Conservation (phyloP, 2,329 filamentous ascomycete species). For the Berkeleyomyces rouxiae region DNA sequence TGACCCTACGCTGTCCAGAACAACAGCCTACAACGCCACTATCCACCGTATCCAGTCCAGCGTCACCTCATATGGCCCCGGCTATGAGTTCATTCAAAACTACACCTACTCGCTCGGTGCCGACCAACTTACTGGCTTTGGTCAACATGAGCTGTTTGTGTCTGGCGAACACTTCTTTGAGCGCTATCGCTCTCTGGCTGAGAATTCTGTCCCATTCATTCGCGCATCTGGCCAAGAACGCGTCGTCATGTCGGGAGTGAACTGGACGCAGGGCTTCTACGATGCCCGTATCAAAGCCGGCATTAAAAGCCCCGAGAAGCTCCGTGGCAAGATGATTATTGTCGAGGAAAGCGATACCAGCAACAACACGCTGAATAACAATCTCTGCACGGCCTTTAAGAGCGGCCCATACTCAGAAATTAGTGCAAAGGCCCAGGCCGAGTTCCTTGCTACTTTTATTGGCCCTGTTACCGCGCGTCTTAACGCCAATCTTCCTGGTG, state of each 20-base stretch:
- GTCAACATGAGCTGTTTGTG: constrained; percentile 51
- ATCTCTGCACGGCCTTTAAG: constrained; percentile 55
- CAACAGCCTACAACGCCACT: constrained; percentile 42
- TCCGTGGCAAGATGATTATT: constrained; percentile 41
- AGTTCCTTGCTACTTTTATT: constrained; percentile 48
- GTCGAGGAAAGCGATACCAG: constrained; percentile 48
- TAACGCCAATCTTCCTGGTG: constrained; percentile 50
- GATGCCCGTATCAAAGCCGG: constrained; percentile 25
- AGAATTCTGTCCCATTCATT: constrained; percentile 46
- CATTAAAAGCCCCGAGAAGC: constrained; percentile 22
- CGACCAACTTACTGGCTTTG: constrained; percentile 52
- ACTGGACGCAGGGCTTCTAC: constrained; percentile 63
- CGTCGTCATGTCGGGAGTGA: constrained; percentile 56
- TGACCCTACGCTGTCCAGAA: constrained; percentile 58
- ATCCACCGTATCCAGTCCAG: constrained; percentile 47
- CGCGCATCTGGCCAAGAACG: constrained; percentile 53
- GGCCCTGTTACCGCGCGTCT: constrained; percentile 52
- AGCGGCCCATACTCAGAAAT: constrained; percentile 32
- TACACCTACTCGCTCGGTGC: constrained; percentile 57
- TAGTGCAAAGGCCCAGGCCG: constrained; percentile 32
- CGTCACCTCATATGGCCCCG: constrained; percentile 39
- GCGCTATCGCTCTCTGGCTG: constrained; percentile 50
- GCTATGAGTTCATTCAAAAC: constrained; percentile 52
- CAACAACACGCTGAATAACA: constrained; percentile 74
- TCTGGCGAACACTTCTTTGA: constrained; percentile 62